Conservation (phyloP, 2,329 filamentous ascomycete species). For the Neodidymelliopsis sp. region DNA sequence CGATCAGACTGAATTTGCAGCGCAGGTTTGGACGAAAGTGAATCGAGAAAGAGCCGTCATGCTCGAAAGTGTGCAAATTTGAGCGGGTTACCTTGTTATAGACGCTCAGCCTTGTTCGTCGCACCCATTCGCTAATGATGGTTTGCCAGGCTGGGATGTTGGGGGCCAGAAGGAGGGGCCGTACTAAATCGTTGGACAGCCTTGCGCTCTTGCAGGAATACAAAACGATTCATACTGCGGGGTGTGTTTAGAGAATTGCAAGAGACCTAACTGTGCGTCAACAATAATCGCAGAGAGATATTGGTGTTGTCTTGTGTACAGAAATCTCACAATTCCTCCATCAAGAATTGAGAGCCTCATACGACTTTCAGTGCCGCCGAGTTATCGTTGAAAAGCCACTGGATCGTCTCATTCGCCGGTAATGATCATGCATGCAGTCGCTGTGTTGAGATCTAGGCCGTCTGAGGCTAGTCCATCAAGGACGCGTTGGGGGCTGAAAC, state of each 20-base stretch:
- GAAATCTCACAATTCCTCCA: not conserved
- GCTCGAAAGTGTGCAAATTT: not conserved
- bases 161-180: slow-evolving; percentile 10
- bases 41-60: not conserved
- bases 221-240: no score
- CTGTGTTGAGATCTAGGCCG: slow-evolving; percentile 8
- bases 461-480: slow-evolving; percentile 3
- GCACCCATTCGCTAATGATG: slow-evolving; percentile 3
- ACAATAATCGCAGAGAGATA: no score
- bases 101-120: not conserved
- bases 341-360: not conserved
- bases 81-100: not conserved
- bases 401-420: not conserved
- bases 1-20: not conserved
- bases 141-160: slow-evolving; percentile 4
- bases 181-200: not conserved
- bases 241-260: not conserved
- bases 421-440: slow-evolving; percentile 4
- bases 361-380: not conserved
- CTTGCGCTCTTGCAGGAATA: not conserved
- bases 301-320: no score
- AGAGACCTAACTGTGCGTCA: no score
- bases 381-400: slow-evolving; percentile 5
- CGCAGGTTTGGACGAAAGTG: not conserved
- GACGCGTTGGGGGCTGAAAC: slow-evolving; percentile 14